Conservation (phyloP, 371 early-diverging fungal genomes). For the Apophysomyces ossiformis region DNA sequence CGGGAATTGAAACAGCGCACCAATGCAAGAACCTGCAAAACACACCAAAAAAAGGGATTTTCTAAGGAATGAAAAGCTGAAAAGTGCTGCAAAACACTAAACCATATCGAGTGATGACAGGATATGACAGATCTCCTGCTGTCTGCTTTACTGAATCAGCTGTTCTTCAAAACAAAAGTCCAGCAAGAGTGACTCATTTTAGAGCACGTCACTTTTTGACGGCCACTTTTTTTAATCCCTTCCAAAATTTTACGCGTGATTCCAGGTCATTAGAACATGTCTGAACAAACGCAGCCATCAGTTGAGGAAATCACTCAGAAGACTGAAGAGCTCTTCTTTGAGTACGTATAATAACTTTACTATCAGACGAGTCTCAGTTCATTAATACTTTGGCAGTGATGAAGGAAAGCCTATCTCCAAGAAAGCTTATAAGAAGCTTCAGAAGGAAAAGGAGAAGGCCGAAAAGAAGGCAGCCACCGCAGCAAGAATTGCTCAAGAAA, state of each 20-base stretch:
- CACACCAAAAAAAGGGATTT: too few relatives aligned
- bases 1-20: too few relatives aligned
- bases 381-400: constrained; percentile 50
- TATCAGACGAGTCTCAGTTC: background rate
- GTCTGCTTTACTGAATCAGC: too few relatives aligned
- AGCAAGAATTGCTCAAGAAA: constrained; percentile 84
- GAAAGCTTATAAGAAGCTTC: constrained; percentile 92
- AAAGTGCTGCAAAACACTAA: too few relatives aligned
- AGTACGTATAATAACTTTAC: constrained; percentile 34
- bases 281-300: constrained; percentile 38
- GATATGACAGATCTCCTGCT: too few relatives aligned
- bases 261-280: constrained; percentile 22
- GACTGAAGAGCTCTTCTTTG: constrained; percentile 63
- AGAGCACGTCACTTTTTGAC: too few relatives aligned
- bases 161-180: too few relatives aligned
- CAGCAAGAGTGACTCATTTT: too few relatives aligned
- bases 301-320: constrained; percentile 59
- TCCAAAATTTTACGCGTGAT: background rate
- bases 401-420: constrained; percentile 92
- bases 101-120: too few relatives aligned
- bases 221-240: too few relatives aligned
- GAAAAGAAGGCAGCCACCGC: constrained; percentile 78
- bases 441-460: constrained; percentile 91
- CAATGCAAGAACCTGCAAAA: too few relatives aligned
- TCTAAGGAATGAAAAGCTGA: too few relatives aligned